Base-by-base conservation (phyloP, 2,329 filamentous ascomycete genomes). In the Paecilomyces variotii region DNA sequence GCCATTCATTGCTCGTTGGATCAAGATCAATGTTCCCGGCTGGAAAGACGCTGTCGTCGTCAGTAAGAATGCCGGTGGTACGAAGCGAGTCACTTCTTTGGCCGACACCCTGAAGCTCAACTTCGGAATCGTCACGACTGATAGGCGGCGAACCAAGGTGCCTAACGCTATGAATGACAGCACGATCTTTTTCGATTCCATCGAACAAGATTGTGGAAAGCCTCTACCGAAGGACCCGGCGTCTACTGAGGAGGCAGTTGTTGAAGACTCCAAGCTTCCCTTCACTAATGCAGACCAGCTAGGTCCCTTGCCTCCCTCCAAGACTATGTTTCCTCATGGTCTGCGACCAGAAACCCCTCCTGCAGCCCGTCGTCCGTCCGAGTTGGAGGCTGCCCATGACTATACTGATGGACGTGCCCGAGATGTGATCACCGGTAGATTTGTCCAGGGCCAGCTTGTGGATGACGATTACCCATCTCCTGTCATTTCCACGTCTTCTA, bases 41-140 rank as follows among this genome's bases (percentile, higher is more conserved):
- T 99, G 94, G 94, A 85, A 82, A 62, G 72, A 97, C 65, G 91
- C 91, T 9, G 94, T 99, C 5, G 92, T 97, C 14, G 94, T 99
- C 25, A 97, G 93, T 71, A 99, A 99, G 80, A 99, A 99, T 70
- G 90, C 94, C 1, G 94, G 94, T 58, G 94, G 94, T 59, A 97
- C 94, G 54, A 99, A 99, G 79, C 85, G 94, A 64, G 94, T 97
- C 45, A 99, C 94, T 12, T 97, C 93, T 28, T 80, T 99, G 57
- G 94, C 94, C 61, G 94, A 99, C 77, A 91, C 91, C 2, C 78
- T 99, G 66, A 97, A 97, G 81, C 84, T 99, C 66, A 97, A 95
- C 79, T 99, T 99, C 67, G 94, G 94, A 65, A 91, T 99, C 70
- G 91, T 99, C 57, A 78, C 79, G 53, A 79, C 80, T 35, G 78